Base-by-base conservation (phyloP, 1,284 basidiomycete species). In the Marasmius sp. region DNA sequence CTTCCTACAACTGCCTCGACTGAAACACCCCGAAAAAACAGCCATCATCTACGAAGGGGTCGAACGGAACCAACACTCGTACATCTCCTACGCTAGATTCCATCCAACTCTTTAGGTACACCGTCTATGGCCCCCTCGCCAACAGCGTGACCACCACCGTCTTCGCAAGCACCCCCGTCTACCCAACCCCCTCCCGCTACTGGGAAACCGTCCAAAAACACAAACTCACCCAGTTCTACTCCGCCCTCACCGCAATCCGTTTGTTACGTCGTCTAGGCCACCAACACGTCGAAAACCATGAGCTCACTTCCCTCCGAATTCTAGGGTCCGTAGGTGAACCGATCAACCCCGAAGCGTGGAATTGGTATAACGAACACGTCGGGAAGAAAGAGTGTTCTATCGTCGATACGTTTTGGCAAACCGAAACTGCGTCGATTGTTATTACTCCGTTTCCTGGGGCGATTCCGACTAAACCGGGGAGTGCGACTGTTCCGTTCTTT, bases 1-100 rank as follows among this genome's bases (percentile, higher is more conserved):
- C 93, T 1, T 88, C 94, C 9, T 99, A 99, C 85, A 99, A 99
- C 80, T 97, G 95, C 73, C 93, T 99, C 62, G 97, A 99, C 77
- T 88, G 97, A 88, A 90, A 74, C 81, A 95, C 72, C 97, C 97
- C 0, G 81, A 98, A 74, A 95, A 85, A 91, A 87, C 90, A 27
- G 97, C 97, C 53, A 97, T 99, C 79, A 97, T 99, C 78, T 99
- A 97, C 81, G 97, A 99, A 77, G 96, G 95, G 3, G 97, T 99
- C 71, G 97, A 98, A 77, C 93, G 95, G 1, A 87, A 85, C 61
- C 85, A 95, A 65, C 91, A 93, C 61, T 75, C 86, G 64, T 83
- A 91, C 63, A 84, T 98, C 73, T 83, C 88, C 48, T 98, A 94
- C 74, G 82, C 84, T 18, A 87, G 98, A 75, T 91, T 99, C 63